Base-by-base conservation (phyloP, 139 green algal species). In the Chlamydomonas sp. region DNA sequence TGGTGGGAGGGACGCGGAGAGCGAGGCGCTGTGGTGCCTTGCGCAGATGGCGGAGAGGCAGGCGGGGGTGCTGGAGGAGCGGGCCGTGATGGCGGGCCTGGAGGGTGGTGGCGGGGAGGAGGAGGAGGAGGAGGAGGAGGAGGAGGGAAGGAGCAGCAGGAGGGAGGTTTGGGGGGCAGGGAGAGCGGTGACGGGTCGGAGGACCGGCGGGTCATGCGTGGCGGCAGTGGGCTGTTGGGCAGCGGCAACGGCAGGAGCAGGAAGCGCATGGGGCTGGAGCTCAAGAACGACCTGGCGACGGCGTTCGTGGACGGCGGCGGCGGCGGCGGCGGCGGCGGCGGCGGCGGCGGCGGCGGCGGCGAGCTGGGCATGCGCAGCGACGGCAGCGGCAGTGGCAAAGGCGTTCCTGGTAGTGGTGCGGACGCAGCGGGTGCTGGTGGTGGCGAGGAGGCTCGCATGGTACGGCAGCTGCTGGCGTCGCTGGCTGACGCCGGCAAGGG, bases 31-130 rank as follows among this genome's bases (percentile, higher is more conserved):
- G n/a, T 87, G 83, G 83, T 87, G 83, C 73, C 63, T 87, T n/a
- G 83, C 83, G 62, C 83, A 87, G 73, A 31, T 87, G n/a, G 83
- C 83, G 72, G 83, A 87, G 83, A 31, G 83, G 16, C 83, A 87
- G 83, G 73, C 72, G 1, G 73, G 73, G 5, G 83, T 87, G 62
- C 17, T 87, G 49, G 83, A 87, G 83, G 83, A 31, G 5, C 73
- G 63, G 5, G 76, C 73, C 31, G 31, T 49, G 31, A 49, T 49
- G 31, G 31, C 31, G 31, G 31, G 31, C 31, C 31, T 49, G 31
- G 31, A 49, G 31, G 31, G 31, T 49, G 31, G 31, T 49, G 31
- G 31, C 31, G 31, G 31, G 7, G 59, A 58, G 59, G 59, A 16
- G 10, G 80, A 57, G 5, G 66, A 49, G 31, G 31, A 49, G 31